Evolutionary conservation across 805 yeast genomes (phyloP).

Genomic region (Phaffomyces antillensis): DNA sequence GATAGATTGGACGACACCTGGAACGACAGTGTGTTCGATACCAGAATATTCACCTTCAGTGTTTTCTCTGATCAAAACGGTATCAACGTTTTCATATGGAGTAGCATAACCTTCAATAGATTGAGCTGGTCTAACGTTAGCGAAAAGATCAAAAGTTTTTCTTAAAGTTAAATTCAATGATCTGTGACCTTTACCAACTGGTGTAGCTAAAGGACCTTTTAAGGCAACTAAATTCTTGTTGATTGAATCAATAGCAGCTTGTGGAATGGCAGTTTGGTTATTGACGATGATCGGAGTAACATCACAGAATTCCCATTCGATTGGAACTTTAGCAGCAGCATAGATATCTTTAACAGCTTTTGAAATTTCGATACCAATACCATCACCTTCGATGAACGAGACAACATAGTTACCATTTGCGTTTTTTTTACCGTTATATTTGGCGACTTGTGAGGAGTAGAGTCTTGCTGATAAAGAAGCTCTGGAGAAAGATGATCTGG

Average conservation of each 20-base stretch:
- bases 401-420: conserved; percentile 85
- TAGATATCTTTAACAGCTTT: conserved; percentile 90
- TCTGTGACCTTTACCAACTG: conserved; percentile 97
- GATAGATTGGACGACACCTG: conserved; percentile 97
- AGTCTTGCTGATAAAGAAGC: conserved; percentile 14
- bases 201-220: conserved; percentile 98
- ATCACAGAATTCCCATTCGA: conserved; percentile 95
- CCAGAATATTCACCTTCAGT: conserved; percentile 99
- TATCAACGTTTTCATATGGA: conserved; percentile 72
- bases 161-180: conserved; percentile 95
- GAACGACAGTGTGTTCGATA: conserved; percentile 95
- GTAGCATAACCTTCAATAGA: conserved; percentile 91
- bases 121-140: conserved; percentile 96
- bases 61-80: conserved; percentile 96
- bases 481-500: conserved; percentile 33
- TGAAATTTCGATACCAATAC: conserved; percentile 95
- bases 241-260: conserved; percentile 85
- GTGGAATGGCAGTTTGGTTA: conserved; percentile 91
- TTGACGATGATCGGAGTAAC: conserved; percentile 89
- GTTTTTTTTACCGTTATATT: conserved; percentile 56
- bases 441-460: conserved; percentile 47
- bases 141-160: conserved; percentile 92
- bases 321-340: conserved; percentile 90
- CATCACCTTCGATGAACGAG: conserved; percentile 97
- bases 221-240: conserved; percentile 90